Evolutionary conservation across 1,139 yeast species (phyloP), one percentile per base, ranked within the genome.

Genomic region (Petasospora fabianii): DNA sequence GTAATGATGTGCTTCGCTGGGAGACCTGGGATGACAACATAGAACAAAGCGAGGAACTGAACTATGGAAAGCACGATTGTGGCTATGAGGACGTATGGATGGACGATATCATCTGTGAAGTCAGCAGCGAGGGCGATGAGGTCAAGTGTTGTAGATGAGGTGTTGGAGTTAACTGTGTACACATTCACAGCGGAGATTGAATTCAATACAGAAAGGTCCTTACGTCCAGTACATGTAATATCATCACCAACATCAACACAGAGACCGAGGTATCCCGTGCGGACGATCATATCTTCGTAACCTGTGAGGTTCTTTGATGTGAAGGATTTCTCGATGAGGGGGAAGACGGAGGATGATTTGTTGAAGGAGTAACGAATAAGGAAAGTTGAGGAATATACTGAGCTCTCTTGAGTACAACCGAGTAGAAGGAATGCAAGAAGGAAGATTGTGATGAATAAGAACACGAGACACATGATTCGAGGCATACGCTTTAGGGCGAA

Each of bases 81-180:
- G 0, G 75, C 69, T 52, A 77, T 66, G 18, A 82, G 60, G 3
- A 80, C 49, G 44, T 71, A 71, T 6, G 85, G 80, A 51, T 77
- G 80, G 34, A 79, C 65, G 5, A 75, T 66, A 27, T 68, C 58
- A 24, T 60, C 57, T 32, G 70, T 62, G 53, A 77, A 75, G 1
- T 59, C 51, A 6, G 54, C 41, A 2, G 75, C 77, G 14, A 78
- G 46, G 0, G 59, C 45, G 10, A 75, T 54, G 27, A 77, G 56
- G 46, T 73, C 69, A 21, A 74, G 42, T 7, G 64, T 47, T 1
- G 66, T 49, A 6, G 60, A 49, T 12, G 56, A 45, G 3, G 58
- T 39, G 32, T 58, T 59, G 4, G 62, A 47, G n/a, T 52, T 48
- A 3, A 58, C 51, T 22, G 56, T 54, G 44, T 61, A 62, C 7